Percentiles rank a stretch among this genome's conserved stretches.
Evolutionary conservation across 805 yeast genomes (phyloP).

Genomic region (Kodamaea laetipori): DNA sequence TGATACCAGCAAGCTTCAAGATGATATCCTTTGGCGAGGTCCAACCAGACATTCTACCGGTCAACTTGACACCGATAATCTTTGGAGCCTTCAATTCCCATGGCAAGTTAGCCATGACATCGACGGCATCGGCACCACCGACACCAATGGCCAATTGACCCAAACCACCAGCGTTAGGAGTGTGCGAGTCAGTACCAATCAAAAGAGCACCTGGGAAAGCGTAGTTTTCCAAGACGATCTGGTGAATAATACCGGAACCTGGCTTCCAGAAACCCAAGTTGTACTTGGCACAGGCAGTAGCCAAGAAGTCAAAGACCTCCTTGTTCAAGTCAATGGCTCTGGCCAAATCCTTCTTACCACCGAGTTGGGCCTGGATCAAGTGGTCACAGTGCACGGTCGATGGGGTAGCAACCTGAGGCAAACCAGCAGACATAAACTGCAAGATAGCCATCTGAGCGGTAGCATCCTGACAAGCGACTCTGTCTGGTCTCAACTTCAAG

Average conservation of each 20-base stretch:
- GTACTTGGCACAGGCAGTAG: constrained; percentile 89
- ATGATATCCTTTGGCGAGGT: constrained; percentile 96
- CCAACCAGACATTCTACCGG: constrained; percentile 92
- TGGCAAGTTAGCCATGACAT: constrained; percentile 93
- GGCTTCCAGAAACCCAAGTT: constrained; percentile 99
- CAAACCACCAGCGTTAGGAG: constrained; percentile 98
- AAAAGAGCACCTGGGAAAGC: constrained; percentile 97
- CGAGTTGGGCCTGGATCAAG: constrained; percentile 92
- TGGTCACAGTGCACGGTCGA: constrained; percentile 98
- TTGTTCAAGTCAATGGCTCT: constrained; percentile 87
- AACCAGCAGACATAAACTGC: constrained; percentile 95
- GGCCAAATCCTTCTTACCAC: constrained; percentile 81
- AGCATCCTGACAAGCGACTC: constrained; percentile 99
- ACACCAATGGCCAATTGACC: constrained; percentile 98
- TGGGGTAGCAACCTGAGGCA: constrained; percentile 90
- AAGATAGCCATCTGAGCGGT: constrained; percentile 98
- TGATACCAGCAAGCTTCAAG: constrained; percentile 84
- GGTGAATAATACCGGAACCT: constrained; percentile 98
- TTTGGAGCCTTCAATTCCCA: constrained; percentile 99
- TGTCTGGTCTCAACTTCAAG: constrained; percentile 92
- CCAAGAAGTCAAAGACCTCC: constrained; percentile 91
- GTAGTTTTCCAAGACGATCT: constrained; percentile 92
- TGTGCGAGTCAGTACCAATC: constrained; percentile 96
- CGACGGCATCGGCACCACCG: constrained; percentile 99
- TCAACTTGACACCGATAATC: constrained; percentile 88